Conservation (phyloP, 495 filamentous ascomycete species). For the Aspergillus haitiensis region DNA sequence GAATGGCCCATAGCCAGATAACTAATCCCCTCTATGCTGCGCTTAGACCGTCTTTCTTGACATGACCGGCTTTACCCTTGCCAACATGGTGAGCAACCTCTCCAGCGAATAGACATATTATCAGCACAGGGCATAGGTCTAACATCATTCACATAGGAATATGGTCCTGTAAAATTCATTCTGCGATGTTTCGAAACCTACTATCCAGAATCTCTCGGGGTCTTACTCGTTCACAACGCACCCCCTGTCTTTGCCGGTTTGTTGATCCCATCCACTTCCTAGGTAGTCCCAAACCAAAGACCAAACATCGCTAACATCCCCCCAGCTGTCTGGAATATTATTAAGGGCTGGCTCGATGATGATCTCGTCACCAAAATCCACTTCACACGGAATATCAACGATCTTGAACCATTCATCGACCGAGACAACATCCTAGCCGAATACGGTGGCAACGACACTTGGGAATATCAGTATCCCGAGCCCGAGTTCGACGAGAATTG, state of each 20-base stretch:
- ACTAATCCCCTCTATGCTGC: background rate
- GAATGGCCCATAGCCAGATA: too few species aligned
- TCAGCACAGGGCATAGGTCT: background rate
- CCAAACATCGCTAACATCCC: background rate
- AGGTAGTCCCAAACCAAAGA: background rate
- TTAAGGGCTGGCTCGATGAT: conserved; percentile 87
- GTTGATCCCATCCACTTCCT: conserved; percentile 1
- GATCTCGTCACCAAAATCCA: conserved; percentile 87
- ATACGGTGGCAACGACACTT: conserved; percentile 80
- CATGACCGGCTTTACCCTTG: conserved; percentile 72
- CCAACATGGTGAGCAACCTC: conserved; percentile 72
- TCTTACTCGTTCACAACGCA: conserved; percentile 86
- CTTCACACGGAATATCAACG: conserved; percentile 75
- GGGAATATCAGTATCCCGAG: conserved; percentile 77
- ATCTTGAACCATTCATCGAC: conserved; percentile 71
- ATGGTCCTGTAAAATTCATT: conserved; percentile 89
- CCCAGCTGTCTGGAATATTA: conserved; percentile 71
- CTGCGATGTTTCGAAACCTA: conserved; percentile 95
- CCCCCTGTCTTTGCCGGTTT: conserved; percentile 88
- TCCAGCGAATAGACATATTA: background rate
- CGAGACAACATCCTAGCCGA: conserved; percentile 65
- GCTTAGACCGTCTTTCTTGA: conserved; percentile 76
- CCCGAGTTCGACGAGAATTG: conserved; percentile 68
- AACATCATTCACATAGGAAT: conserved; percentile 59
- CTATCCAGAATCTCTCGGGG: conserved; percentile 83